phyloP scores from a whole-genome alignment of 805 yeast genomes.

The Wickerhamiella hasegawae region DNA sequence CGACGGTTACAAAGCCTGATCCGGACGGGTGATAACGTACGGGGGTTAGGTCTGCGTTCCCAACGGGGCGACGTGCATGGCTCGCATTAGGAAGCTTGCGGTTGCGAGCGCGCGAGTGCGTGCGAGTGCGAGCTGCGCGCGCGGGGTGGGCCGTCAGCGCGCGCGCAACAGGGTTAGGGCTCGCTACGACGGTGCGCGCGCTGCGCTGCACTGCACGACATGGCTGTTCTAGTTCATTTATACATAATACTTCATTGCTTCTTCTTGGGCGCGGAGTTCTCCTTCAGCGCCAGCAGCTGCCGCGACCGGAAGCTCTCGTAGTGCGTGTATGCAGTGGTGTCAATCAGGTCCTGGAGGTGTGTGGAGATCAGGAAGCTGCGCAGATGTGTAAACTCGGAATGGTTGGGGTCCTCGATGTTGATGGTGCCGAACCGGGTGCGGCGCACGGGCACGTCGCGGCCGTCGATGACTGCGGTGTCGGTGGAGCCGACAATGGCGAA shows the following conservation, averaged over 20 bases:
- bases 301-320: slow-evolving; percentile 88
- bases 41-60: no score
- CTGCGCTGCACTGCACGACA: no score
- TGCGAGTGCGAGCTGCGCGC: no score
- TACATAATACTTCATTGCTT: slow-evolving; percentile 1
- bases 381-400: slow-evolving; percentile 88
- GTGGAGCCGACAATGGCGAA: slow-evolving; percentile 93
- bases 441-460: slow-evolving; percentile 75
- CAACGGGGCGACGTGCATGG: no score
- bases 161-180: no score
- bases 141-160: no score
- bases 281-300: slow-evolving; percentile 86
- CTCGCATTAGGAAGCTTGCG: no score
- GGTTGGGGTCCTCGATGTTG: slow-evolving; percentile 84
- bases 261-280: slow-evolving; percentile 30
- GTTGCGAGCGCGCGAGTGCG: no score
- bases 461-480: slow-evolving; percentile 55
- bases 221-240: not conserved
- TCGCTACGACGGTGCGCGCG: no score
- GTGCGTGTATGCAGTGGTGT: slow-evolving; percentile 73
- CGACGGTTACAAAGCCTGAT: no score
- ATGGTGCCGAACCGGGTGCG: slow-evolving; percentile 88
- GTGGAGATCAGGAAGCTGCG: slow-evolving; percentile 91
- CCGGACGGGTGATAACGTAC: no score
- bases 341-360: slow-evolving; percentile 89